These are phyloP conservation scores for Tetradesmus lagerheimii DNA, from an alignment of 139 green algal species.

Conservation along the genomic window DNA sequence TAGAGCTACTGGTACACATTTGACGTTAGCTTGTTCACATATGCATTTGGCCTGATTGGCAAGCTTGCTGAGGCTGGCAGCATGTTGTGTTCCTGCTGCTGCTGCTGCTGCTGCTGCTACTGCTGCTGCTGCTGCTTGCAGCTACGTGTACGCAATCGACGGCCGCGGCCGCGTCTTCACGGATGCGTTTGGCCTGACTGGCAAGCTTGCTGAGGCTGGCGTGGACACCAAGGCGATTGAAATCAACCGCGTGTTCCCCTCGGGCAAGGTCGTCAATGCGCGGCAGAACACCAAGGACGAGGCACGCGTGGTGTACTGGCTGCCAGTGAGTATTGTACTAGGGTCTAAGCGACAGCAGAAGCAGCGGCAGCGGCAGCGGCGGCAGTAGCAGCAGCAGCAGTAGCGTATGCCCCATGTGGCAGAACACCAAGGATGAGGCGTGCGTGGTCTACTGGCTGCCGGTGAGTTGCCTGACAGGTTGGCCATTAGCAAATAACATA, in stretches of 20 bases:
- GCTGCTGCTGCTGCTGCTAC: neutral
- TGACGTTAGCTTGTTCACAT: conserved; percentile 33
- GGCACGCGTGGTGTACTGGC: conserved; percentile 20
- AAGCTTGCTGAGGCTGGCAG: neutral
- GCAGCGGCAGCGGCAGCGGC: no score
- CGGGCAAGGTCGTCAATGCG: neutral
- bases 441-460: conserved; percentile 36
- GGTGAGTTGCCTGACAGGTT: neutral
- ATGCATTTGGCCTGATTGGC: neutral
- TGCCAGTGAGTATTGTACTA: conserved; percentile 14
- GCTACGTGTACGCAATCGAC: conserved; percentile 48
- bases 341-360: no score
- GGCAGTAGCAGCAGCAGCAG: no score
- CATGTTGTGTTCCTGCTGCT: neutral
- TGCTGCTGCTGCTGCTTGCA: neutral
- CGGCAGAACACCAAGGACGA: conserved; percentile 36
- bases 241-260: neutral
- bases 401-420: no score
- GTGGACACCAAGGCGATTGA: conserved; percentile 12
- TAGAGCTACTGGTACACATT: conserved; percentile 41
- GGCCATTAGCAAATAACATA: no score
- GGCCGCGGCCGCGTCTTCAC: conserved; percentile 40
- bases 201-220: neutral
- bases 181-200: neutral
- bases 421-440: conserved; percentile 22